Percentiles rank a stretch among this genome's conserved stretches.
phyloP scores from a whole-genome alignment of 768 basidiomycete genomes.

The Macrolepiota fuliginosa region DNA sequence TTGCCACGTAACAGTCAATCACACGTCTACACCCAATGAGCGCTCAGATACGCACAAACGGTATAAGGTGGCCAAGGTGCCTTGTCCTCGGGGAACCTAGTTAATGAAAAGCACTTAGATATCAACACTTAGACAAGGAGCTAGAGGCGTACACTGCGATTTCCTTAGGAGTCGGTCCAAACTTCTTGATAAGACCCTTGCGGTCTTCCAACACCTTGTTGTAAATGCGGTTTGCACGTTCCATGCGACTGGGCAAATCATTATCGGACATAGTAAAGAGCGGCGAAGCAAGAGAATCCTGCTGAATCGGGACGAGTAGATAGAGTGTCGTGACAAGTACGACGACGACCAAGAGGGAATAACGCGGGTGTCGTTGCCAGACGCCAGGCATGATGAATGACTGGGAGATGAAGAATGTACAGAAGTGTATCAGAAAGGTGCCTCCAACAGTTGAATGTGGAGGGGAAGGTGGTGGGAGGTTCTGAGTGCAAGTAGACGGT shows the following conservation, averaged over 20 bases:
- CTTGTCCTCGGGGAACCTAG: conserved; percentile 50
- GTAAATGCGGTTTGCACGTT: conserved; percentile 45
- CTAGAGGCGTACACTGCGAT: conserved; percentile 38
- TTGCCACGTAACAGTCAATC: neutral
- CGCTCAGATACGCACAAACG: conserved; percentile 40
- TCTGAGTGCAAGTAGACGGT: neutral
- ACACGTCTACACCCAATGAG: neutral
- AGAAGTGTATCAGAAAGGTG: neutral
- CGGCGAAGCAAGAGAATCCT: conserved; percentile 18
- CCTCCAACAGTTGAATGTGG: conserved; percentile 5
- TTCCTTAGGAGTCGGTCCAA: conserved; percentile 49
- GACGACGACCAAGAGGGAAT: conserved; percentile 40
- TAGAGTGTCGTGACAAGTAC: conserved; percentile 44
- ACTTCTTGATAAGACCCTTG: conserved; percentile 48
- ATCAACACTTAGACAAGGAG: neutral
- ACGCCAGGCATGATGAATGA: conserved; percentile 24
- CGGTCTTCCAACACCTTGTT: conserved; percentile 38
- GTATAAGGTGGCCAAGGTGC: conserved; percentile 58
- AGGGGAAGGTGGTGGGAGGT: neutral
- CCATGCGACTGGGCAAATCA: conserved; percentile 36
- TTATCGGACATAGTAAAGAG: conserved; percentile 25
- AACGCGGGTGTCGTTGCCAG: conserved; percentile 50
- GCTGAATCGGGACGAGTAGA: conserved; percentile 38
- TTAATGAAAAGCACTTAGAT: neutral
- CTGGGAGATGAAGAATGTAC: neutral